Percentiles rank a stretch among this genome's conserved stretches.
Evolutionary conservation across 2,329 filamentous ascomycete species (phyloP).

Genomic region (Clonostachys byssicola): DNA sequence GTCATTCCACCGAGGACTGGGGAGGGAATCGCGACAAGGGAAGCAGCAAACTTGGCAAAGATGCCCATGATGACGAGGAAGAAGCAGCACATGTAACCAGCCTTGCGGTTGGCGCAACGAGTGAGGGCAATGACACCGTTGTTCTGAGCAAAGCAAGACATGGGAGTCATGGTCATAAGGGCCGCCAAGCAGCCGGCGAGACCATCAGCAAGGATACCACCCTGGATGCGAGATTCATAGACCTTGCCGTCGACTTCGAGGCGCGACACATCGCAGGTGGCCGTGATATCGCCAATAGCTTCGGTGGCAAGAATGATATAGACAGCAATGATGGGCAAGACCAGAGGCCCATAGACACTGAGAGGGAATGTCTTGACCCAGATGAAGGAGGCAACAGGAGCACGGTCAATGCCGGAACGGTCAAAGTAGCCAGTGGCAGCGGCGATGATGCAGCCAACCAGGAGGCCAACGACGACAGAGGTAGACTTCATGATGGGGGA

Average conservation of each 20-base stretch:
- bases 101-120: conserved; percentile 74
- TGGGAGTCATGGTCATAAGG: conserved; percentile 75
- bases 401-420: conserved; percentile 63
- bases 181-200: conserved; percentile 71
- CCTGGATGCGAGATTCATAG: conserved; percentile 76
- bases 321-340: conserved; percentile 66
- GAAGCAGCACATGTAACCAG: conserved; percentile 72
- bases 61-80: conserved; percentile 79
- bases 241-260: conserved; percentile 68
- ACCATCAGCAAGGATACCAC: conserved; percentile 74
- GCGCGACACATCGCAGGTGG: conserved; percentile 75
- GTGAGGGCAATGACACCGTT: conserved; percentile 82
- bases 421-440: conserved; percentile 77
- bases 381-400: conserved; percentile 69
- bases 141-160: conserved; percentile 80
- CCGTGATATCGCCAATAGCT: conserved; percentile 76
- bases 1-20: conserved; percentile 69
- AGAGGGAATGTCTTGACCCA: conserved; percentile 78
- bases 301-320: conserved; percentile 75
- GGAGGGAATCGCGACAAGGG: conserved; percentile 70
- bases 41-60: conserved; percentile 78
- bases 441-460: conserved; percentile 74
- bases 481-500: conserved; percentile 81
- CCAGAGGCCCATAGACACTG: conserved; percentile 66
- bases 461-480: conserved; percentile 69